These are phyloP conservation scores for Oryza brachyantha DNA, from an alignment of 176 grass and related monocot species.

Conservation along the genomic window DNA sequence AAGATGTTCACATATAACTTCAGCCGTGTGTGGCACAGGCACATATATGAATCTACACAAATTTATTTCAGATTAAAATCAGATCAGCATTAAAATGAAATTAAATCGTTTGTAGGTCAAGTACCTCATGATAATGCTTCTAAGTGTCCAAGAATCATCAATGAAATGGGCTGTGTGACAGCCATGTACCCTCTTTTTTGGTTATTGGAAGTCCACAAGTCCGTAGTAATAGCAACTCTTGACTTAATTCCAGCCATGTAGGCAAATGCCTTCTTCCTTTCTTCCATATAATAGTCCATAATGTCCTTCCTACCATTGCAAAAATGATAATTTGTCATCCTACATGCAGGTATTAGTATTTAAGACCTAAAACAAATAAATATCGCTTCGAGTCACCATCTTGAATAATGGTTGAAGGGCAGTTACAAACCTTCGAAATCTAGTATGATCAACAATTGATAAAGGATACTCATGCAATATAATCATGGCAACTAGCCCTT, in stretches of 20 bases:
- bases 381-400: too few relatives aligned
- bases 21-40: background rate
- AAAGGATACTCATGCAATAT: too few relatives aligned
- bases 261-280: background rate
- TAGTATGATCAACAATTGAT: too few relatives aligned
- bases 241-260: background rate
- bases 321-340: too few relatives aligned
- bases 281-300: background rate
- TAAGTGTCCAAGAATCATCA: conserved; percentile 11
- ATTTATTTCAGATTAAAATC: too few relatives aligned
- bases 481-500: too few relatives aligned
- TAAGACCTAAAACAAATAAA: too few relatives aligned
- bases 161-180: background rate
- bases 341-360: too few relatives aligned
- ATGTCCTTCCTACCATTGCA: background rate
- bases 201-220: background rate
- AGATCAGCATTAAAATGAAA: too few relatives aligned
- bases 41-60: background rate
- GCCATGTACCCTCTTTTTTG: background rate
- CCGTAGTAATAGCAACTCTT: background rate
- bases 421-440: too few relatives aligned
- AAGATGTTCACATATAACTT: background rate
- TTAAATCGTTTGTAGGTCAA: background rate
- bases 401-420: too few relatives aligned
- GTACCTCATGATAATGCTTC: conserved; percentile 4